These are phyloP conservation scores for Aspergillus conjunctus DNA, from an alignment of 495 filamentous ascomycete species.

Conservation along the genomic window DNA sequence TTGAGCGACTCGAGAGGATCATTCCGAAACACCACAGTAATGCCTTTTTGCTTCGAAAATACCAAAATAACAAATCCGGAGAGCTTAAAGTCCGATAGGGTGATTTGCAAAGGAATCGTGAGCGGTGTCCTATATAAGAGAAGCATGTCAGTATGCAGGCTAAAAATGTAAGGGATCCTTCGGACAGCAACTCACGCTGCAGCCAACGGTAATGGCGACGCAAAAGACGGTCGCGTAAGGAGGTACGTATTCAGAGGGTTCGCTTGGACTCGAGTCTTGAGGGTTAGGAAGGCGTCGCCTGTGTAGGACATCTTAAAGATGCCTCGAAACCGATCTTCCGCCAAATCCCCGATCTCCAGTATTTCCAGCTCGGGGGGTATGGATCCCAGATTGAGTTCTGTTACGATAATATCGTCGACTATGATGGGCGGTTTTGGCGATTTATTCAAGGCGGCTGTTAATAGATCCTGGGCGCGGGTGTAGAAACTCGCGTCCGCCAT, in stretches of 20 bases:
- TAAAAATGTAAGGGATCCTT: neutral
- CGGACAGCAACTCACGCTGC: constrained; percentile 60
- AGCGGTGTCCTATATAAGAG: constrained; percentile 61
- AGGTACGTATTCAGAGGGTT: constrained; percentile 97
- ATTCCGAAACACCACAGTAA: constrained; percentile 96
- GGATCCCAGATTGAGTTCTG: constrained; percentile 92
- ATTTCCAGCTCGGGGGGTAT: constrained; percentile 94
- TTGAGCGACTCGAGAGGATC: constrained; percentile 97
- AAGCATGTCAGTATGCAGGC: constrained; percentile 4
- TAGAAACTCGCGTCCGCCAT: constrained; percentile 91
- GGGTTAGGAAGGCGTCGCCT: constrained; percentile 90
- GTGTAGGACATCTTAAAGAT: constrained; percentile 99
- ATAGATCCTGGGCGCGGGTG: constrained; percentile 85
- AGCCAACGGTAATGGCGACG: constrained; percentile 89
- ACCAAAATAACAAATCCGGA: constrained; percentile 97
- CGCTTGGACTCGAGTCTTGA: constrained; percentile 94
- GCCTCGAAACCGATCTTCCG: constrained; percentile 94
- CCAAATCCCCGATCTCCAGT: constrained; percentile 92
- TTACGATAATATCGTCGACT: constrained; percentile 98
- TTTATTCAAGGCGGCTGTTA: constrained; percentile 95
- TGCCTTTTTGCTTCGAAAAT: constrained; percentile 93
- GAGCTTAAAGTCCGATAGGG: constrained; percentile 92
- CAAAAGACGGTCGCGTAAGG: constrained; percentile 85
- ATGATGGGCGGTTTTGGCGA: constrained; percentile 98
- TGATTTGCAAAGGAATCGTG: constrained; percentile 96